Base-by-base conservation (phyloP, 2,329 filamentous ascomycete genomes). In the Botrytis pseudocinerea region DNA sequence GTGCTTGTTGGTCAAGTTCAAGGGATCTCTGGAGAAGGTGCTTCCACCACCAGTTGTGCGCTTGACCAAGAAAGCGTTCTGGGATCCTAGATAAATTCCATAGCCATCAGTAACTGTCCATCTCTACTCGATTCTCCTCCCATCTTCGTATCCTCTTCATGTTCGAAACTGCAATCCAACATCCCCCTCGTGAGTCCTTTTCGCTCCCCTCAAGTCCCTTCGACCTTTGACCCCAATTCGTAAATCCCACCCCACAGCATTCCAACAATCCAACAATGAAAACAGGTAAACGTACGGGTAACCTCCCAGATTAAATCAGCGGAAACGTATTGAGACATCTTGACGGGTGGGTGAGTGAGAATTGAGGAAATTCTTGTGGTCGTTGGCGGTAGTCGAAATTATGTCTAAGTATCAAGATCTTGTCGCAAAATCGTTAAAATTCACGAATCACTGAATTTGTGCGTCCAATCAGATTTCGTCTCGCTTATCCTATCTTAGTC, bases 11-110 rank as follows among this genome's bases (percentile, higher is more conserved):
- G 86, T 88, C 85, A 98, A 86, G 90, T 98, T 99, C 80, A 98
- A 86, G 81, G 95, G 93, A 84, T 98, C 95, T 81, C 93, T 92
- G 80, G 95, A 98, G 89, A 99, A 94, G 86, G 93, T 92, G 80
- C 92, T 87, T 84, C 93, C 92, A 82, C 93, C 94, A 82, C 87
- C 88, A 81, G 86, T 85, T 83, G 90, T 91, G 87, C 93, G 92
- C 92, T 97, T 97, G 84, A 95, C 93, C 83, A 97, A 91, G 90
- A 88, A 97, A 83, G 93, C 86, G 87, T 97, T 97, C 87, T 94
- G 90, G 87, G 86, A 87, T 86, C 94, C 95, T 98, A 82, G 74
- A 51, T 54, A 74, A 51, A 74, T 71, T 75, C 46, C 44, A 73
- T 62, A 57, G 46, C 51, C 40, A 68, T 72, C 70, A 72, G 70